Evolutionary conservation across 139 green algal genomes (phyloP).

Genomic region (Tetradesmus obliquus): DNA sequence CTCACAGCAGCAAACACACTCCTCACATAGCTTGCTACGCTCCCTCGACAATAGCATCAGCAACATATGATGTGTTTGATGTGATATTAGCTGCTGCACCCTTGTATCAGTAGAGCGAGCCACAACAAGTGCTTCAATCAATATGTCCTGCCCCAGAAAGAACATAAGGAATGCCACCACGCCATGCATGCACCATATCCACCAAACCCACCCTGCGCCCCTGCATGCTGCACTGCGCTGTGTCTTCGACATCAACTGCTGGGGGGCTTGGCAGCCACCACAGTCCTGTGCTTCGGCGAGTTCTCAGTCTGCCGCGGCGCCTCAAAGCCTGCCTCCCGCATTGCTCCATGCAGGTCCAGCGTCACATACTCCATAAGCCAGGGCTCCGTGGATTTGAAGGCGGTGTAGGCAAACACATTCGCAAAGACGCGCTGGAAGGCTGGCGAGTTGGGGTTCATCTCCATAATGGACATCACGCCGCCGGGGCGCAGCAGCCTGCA

Average conservation of each 20-base stretch:
- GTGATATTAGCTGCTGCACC: no score
- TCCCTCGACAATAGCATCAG: no score
- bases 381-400: conserved; percentile 87
- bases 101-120: no score
- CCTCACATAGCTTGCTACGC: no score
- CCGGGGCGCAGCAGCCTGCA: conserved; percentile 43
- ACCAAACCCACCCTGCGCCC: not conserved
- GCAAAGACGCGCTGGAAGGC: conserved; percentile 72
- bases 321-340: conserved; percentile 65
- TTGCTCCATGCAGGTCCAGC: conserved; percentile 65
- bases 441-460: conserved; percentile 80
- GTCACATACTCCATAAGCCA: conserved; percentile 69
- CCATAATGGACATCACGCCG: conserved; percentile 61
- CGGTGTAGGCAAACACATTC: conserved; percentile 81
- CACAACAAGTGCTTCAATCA: no score
- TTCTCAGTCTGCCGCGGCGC: conserved; percentile 46
- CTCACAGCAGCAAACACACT: no score
- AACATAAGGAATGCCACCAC: no score
- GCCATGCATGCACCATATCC: not conserved
- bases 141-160: no score
- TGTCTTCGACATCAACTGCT: not conserved
- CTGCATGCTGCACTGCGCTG: not conserved
- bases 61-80: no score
- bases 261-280: conserved; percentile 69
- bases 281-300: conserved; percentile 70